Percentiles rank a stretch among this genome's conserved stretches.
These are phyloP conservation scores for Saitozyma podzolica DNA, from an alignment of 768 basidiomycete genomes.

Conservation along the genomic window DNA sequence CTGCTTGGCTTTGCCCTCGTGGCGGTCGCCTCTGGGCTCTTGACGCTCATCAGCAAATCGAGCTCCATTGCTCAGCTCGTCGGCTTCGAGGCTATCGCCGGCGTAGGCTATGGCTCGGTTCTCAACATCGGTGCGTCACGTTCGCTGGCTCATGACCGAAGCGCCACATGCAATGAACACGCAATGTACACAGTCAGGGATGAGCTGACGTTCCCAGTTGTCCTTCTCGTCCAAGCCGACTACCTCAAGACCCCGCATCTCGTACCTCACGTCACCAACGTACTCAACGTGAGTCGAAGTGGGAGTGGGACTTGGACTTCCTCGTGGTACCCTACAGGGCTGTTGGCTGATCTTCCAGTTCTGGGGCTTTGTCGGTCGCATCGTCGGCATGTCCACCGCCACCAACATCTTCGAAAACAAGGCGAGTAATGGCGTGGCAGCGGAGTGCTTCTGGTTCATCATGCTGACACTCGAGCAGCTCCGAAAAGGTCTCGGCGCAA, in stretches of 20 bases:
- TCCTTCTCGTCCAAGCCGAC: too few relatives aligned
- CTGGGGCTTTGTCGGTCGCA: constrained; percentile 29
- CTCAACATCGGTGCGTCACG: constrained; percentile 26
- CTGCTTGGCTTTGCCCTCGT: constrained; percentile 16
- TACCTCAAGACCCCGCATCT: too few relatives aligned
- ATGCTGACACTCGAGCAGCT: constrained; percentile 11
- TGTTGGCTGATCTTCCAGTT: constrained; percentile 1
- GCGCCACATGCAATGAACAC: constrained; percentile 11
- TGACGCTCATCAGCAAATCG: constrained; percentile 21
- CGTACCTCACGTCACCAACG: constrained; percentile 3
- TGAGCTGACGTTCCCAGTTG: too few relatives aligned
- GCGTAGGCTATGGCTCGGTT: constrained; percentile 30
- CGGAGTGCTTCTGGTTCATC: neutral
- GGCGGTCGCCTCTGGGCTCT: constrained; percentile 25
- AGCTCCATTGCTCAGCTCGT: constrained; percentile 16
- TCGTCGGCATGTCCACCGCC: constrained; percentile 31
- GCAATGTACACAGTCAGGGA: too few relatives aligned
- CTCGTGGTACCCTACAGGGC: neutral
- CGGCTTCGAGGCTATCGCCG: constrained; percentile 32
- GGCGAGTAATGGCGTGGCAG: constrained; percentile 4
- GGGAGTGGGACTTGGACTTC: too few relatives aligned
- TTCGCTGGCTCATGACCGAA: constrained; percentile 7
- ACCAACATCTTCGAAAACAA: constrained; percentile 44
- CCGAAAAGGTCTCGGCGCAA: constrained; percentile 8
- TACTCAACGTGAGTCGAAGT: constrained; percentile 5